phyloP scores from a whole-genome alignment of 345 rosid species.

The Abelmoschus esculentus region DNA sequence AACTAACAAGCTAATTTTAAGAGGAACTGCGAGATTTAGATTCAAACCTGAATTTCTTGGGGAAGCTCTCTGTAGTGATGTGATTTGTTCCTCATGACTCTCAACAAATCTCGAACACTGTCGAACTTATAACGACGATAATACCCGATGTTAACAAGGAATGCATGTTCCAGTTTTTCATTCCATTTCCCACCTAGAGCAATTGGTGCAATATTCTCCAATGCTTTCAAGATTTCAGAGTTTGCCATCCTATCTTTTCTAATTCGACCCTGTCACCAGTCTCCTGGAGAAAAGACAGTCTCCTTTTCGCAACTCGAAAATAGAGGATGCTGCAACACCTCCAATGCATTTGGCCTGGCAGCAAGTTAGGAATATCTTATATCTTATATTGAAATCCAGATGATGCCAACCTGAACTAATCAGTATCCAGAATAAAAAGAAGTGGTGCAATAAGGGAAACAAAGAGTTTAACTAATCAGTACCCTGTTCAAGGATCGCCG shows the following conservation, averaged over 20 bases:
- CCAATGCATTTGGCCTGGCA: conserved; percentile 60
- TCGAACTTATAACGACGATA: conserved; percentile 77
- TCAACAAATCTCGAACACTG: conserved; percentile 70
- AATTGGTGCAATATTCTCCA: conserved; percentile 53
- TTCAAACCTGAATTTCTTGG: conserved; percentile 62
- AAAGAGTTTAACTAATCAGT: neutral
- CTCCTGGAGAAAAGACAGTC: conserved; percentile 80
- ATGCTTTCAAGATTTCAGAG: conserved; percentile 54
- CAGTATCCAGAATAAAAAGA: neutral
- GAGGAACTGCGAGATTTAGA: conserved; percentile 4
- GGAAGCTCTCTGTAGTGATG: conserved; percentile 92
- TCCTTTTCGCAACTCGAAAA: conserved; percentile 88
- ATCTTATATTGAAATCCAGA: neutral
- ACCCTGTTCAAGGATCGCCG: conserved; percentile 81
- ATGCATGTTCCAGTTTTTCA: conserved; percentile 63
- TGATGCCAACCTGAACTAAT: conserved; percentile 95
- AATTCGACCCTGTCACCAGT: conserved; percentile 79
- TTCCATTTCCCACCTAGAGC: conserved; percentile 89
- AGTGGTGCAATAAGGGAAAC: neutral
- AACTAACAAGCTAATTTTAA: neutral
- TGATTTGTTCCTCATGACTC: conserved; percentile 78
- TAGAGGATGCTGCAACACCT: conserved; percentile 75
- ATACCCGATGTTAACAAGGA: conserved; percentile 60
- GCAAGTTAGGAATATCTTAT: neutral
- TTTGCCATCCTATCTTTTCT: conserved; percentile 51